Evolutionary conservation across 2,329 filamentous ascomycete genomes (phyloP).

Genomic region (Diaporthe citri): DNA sequence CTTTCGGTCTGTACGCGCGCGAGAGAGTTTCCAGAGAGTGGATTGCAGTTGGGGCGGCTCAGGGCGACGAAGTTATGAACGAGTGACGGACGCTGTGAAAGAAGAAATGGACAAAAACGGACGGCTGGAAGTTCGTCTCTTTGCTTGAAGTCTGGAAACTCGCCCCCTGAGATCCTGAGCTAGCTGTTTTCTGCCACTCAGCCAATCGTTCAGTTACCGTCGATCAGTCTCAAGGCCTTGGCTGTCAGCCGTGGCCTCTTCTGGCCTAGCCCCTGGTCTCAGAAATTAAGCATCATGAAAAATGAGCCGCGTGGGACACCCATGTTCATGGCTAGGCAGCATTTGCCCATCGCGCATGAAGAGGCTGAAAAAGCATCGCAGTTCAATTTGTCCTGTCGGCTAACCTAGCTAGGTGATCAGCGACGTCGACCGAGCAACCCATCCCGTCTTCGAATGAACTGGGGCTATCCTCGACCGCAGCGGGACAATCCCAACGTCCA

Average conservation of each 20-base stretch:
- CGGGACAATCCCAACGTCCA: too few relatives aligned
- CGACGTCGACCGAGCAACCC: neutral
- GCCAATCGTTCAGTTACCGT: slow-evolving; percentile 4
- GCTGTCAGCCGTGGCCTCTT: slow-evolving; percentile 4
- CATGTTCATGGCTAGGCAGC: neutral
- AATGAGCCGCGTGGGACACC: neutral
- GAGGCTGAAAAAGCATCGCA: neutral
- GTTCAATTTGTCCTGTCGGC: neutral
- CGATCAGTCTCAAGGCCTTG: neutral
- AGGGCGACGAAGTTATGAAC: neutral
- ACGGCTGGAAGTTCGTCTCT: neutral
- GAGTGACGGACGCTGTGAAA: slow-evolving; percentile 5
- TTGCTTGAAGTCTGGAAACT: neutral
- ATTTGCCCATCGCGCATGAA: neutral
- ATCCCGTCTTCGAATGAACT: too few relatives aligned
- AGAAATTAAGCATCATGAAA: neutral
- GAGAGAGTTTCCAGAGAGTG: neutral
- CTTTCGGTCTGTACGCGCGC: neutral
- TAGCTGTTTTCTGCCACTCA: neutral
- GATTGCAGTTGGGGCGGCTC: neutral
- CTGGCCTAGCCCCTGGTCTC: neutral
- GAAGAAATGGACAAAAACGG: neutral
- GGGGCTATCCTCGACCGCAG: too few relatives aligned
- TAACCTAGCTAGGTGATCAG: neutral
- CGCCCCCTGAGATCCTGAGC: slow-evolving; percentile 3